Evolutionary conservation across 495 filamentous ascomycete genomes (phyloP), one percentile per base, ranked within the genome.

Genomic region (Talaromyces ruber): DNA sequence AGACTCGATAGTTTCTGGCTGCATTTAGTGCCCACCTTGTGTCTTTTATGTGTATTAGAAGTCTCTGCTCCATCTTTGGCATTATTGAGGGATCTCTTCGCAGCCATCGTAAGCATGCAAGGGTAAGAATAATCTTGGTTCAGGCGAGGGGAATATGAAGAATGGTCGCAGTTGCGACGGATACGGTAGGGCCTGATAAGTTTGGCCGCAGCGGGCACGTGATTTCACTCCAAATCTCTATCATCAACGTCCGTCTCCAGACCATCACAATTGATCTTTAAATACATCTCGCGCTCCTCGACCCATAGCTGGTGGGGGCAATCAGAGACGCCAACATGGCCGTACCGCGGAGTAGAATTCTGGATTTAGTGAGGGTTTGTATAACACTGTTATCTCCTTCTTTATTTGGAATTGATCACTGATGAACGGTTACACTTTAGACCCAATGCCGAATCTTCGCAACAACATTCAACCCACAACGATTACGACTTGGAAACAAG

Each of bases 361-460:
- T 93, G 60, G 88, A 90, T 64, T 81, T 96, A 58, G 82, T 90
- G 74, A 91, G 90, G 86, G 91, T 89, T 82, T 58, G 45, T 45
- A 3, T 22, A 4, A 22, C 8, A 16, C 2, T 1, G 16, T 16
- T 8, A 26, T 54, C 21, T 16, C 26, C 4, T 25, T 8, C 9
- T 5, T 54, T 28, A 18, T 45, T n/a, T 39, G n/a, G 18, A 18
- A 25, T 64, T 54, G 28, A 29, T 25, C 34, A 32, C 64, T 50
- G 53, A 32, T 18, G 5, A 51, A 25, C 43, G 50, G 37, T 26
- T 14, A 30, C 52, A 26, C 24, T 47, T 18, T 61, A 97, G 93
- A 83, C 84, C 65, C 91, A 91, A 86, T 95, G 89, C 79, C 85
- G 86, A 71, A 86, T 98, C 73, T 98, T 98, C 81, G 86, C 84